Evolutionary conservation across 2,329 filamentous ascomycete genomes (phyloP).

Genomic region (Davidsoniella neocaledoniae): DNA sequence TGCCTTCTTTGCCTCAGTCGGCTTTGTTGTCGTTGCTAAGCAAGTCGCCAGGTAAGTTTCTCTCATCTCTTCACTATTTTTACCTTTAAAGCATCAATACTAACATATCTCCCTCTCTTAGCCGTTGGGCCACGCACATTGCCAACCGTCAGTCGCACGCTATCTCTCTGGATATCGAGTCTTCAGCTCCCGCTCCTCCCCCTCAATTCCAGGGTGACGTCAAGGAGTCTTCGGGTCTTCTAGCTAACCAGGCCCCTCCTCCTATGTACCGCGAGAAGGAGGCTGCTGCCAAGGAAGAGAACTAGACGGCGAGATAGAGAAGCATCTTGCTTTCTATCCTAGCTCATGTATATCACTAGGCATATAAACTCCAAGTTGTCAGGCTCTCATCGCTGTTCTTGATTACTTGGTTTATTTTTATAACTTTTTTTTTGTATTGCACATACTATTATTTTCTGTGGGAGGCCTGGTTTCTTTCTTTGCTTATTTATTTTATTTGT

Average conservation of each 20-base stretch:
- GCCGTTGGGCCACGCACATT: background rate
- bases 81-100: background rate
- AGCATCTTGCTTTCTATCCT: background rate
- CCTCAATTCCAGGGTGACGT: background rate
- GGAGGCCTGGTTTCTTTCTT: no score
- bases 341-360: background rate
- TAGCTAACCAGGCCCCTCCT: constrained; percentile 2
- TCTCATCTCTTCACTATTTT: background rate
- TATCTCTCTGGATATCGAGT: background rate
- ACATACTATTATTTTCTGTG: no score
- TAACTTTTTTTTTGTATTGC: no score
- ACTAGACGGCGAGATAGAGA: background rate
- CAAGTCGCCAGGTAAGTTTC: constrained; percentile 3
- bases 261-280: constrained; percentile 6
- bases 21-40: constrained; percentile 4
- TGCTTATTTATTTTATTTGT: background rate
- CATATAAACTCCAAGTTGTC: background rate
- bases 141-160: background rate
- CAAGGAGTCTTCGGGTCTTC: constrained; percentile 4
- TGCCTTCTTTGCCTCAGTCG: constrained; percentile 4
- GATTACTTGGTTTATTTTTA: background rate
- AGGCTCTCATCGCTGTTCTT: background rate
- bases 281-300: background rate
- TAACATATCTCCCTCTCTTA: background rate
- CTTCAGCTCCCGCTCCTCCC: background rate